Base-by-base conservation (phyloP, 306 rosid genomes). In the Acacia melanoxylon region DNA sequence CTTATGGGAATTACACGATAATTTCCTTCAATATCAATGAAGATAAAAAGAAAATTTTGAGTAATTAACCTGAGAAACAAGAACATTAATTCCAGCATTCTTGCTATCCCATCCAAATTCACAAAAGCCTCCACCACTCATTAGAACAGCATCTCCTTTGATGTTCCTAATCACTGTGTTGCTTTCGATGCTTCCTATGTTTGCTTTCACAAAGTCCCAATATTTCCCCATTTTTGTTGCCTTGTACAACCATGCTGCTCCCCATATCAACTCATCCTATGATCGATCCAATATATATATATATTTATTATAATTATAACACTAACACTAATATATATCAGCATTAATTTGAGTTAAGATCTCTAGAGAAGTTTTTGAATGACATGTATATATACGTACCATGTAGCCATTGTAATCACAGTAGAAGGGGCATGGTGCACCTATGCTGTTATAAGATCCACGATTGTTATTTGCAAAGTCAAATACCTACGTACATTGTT, bases 231-330 rank as follows among this genome's bases (percentile, higher is more conserved):
- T 12, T 3, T 52, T 20, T 1, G 83, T 75, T 6, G 93, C 93
- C 72, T 83, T 86, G 61, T 81, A 77, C 56, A 86, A 59, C 91
- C 94, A 90, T 54, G 91, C 41, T 31, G 91, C 90, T 56, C 84
- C 94, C 91, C 94, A 90, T 1, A 85, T 0, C 78, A 90, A 85
- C 56, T 90, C 94, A 35, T 90, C 93, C 90, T 88, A 12, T 13
- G 61, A 48, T 48, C 41, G 6, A 37, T 14, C 15, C 52, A 48
- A 6, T 14, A 14, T 48, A 14, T 42, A 14, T 42, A 31, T 31
- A 35, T 37, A 37, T 37, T 6, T 6, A 37, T 37, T 37, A 6
- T 6, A 37, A 6, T 37, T 37, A 37, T 37, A 37, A 37, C 41
- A 6, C 6, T 37, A 6, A 37, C 6, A 37, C 41, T 16, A 5